These are phyloP conservation scores for Infundibulicybe gibba DNA, from an alignment of 768 basidiomycete species.

Conservation along the genomic window DNA sequence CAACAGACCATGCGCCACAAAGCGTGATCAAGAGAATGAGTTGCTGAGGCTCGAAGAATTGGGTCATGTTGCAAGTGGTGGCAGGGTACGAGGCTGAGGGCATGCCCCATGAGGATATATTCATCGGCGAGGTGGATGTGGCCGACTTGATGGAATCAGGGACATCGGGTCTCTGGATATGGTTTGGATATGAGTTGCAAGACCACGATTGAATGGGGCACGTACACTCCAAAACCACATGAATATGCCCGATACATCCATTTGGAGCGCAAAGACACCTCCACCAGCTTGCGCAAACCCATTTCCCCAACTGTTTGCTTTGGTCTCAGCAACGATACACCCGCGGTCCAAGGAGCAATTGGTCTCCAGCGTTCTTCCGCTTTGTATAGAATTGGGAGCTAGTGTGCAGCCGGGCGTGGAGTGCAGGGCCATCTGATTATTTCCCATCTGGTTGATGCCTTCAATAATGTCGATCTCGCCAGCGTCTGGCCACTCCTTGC, in stretches of 20 bases:
- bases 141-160: slow-evolving; percentile 31
- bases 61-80: slow-evolving; percentile 45
- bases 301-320: slow-evolving; percentile 41
- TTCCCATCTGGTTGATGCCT: slow-evolving; percentile 45
- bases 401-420: slow-evolving; percentile 35
- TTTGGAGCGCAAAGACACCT: slow-evolving; percentile 61
- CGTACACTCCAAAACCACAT: slow-evolving; percentile 24
- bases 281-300: slow-evolving; percentile 49
- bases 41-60: slow-evolving; percentile 61
- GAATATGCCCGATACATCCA: slow-evolving; percentile 45
- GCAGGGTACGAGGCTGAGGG: slow-evolving; percentile 66
- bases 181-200: background rate
- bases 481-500: slow-evolving; percentile 32
- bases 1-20: slow-evolving; percentile 42
- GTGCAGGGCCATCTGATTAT: slow-evolving; percentile 60
- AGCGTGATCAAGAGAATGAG: slow-evolving; percentile 69
- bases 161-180: slow-evolving; percentile 35
- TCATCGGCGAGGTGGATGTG: slow-evolving; percentile 30
- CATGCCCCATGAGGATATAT: slow-evolving; percentile 45
- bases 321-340: slow-evolving; percentile 41
- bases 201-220: background rate
- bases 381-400: slow-evolving; percentile 22
- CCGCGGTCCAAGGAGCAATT: slow-evolving; percentile 32
- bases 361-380: slow-evolving; percentile 20
- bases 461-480: slow-evolving; percentile 57